Conservation (phyloP, 163 green algal genomes). For the Chlamydomonas reinhardtii region DNA sequence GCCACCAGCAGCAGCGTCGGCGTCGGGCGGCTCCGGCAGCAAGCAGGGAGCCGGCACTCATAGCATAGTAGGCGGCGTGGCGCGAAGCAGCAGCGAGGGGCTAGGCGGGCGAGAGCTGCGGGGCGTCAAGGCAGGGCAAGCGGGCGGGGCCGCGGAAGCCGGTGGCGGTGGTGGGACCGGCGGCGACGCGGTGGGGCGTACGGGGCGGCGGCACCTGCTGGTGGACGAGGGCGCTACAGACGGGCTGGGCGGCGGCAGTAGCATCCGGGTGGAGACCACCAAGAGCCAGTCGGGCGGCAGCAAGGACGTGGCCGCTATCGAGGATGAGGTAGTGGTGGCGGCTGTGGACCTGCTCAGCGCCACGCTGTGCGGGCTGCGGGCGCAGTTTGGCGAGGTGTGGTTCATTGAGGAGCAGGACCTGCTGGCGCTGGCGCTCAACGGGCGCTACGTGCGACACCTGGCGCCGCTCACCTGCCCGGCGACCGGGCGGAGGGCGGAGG, state of each 20-base stretch:
- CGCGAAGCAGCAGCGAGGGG: not conserved
- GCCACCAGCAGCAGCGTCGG: conserved; percentile 36
- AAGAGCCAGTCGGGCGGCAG: conserved; percentile 35
- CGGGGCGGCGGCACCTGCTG: not conserved
- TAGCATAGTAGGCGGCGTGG: not conserved
- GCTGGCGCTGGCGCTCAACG: conserved; percentile 76
- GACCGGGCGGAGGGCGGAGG: too few species aligned
- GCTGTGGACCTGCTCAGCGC: conserved; percentile 61
- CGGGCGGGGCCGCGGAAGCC: too few species aligned
- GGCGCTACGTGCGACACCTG: conserved; percentile 56
- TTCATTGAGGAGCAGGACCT: conserved; percentile 84
- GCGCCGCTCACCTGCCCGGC: conserved; percentile 65
- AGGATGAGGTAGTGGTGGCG: conserved; percentile 39
- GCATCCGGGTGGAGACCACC: conserved; percentile 1
- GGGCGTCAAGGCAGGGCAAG: not conserved
- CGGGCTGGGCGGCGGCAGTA: not conserved
- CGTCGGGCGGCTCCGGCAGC: not conserved
- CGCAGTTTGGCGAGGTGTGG: conserved; percentile 68
- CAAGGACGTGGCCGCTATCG: conserved; percentile 10
- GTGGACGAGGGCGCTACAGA: not conserved
- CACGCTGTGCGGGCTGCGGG: conserved; percentile 73
- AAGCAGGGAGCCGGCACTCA: not conserved
- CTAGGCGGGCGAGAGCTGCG: not conserved
- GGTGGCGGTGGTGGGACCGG: too few species aligned
- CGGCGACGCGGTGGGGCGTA: not conserved